These are phyloP conservation scores for Yamadazyma diddensiae DNA, from an alignment of 1,139 yeast species.

Conservation along the genomic window DNA sequence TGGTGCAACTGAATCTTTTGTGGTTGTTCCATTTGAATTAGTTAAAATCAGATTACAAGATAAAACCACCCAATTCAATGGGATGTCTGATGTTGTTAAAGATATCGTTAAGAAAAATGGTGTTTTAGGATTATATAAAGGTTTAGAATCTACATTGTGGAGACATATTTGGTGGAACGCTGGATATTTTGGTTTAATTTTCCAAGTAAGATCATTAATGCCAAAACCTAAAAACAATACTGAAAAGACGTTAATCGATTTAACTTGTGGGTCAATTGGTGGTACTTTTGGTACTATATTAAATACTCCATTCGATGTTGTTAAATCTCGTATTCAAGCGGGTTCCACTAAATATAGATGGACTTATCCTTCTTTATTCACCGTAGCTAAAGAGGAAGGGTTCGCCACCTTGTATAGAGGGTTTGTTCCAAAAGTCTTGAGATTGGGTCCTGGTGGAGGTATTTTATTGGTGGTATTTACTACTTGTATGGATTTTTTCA, in stretches of 20 bases:
- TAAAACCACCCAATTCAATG: conserved; percentile 73
- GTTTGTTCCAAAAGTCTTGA: conserved; percentile 92
- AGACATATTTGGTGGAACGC: conserved; percentile 98
- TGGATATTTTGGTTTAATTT: conserved; percentile 94
- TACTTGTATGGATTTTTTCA: conserved; percentile 90
- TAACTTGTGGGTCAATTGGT: conserved; percentile 91
- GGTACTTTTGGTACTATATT: conserved; percentile 93
- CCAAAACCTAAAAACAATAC: conserved; percentile 70
- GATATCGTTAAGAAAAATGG: conserved; percentile 77
- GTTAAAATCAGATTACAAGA: conserved; percentile 88
- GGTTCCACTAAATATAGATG: conserved; percentile 85
- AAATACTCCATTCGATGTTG: conserved; percentile 97
- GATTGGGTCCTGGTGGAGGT: conserved; percentile 99
- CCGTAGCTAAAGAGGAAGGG: conserved; percentile 88
- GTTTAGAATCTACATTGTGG: conserved; percentile 95
- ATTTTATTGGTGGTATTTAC: conserved; percentile 93
- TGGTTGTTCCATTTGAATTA: conserved; percentile 95
- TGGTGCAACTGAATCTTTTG: conserved; percentile 94
- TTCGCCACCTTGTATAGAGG: conserved; percentile 87
- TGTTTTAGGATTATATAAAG: conserved; percentile 81
- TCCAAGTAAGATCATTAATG: conserved; percentile 75
- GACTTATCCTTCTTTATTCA: conserved; percentile 78
- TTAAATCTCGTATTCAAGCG: conserved; percentile 94
- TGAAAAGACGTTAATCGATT: conserved; percentile 79
- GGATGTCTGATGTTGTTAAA: conserved; percentile 80